Percentiles rank a stretch among this genome's conserved stretches.
phyloP scores from a whole-genome alignment of 495 filamentous ascomycete genomes.

The Staphylotrichum tortipilum region DNA sequence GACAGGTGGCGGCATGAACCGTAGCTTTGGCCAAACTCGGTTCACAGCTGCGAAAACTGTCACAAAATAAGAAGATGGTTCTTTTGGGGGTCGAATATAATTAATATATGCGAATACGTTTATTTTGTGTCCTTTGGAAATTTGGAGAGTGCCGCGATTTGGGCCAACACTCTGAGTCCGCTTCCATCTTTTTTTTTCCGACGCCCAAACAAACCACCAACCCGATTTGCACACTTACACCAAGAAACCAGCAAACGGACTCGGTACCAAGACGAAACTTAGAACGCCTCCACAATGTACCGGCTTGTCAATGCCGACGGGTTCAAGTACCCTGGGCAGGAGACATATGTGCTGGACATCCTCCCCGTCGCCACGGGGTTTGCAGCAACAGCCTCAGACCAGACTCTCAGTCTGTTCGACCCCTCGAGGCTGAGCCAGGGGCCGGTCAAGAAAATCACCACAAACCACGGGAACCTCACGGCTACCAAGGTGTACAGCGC shows the following conservation, averaged over 20 bases:
- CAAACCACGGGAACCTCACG: constrained; percentile 48
- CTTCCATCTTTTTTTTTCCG: no score
- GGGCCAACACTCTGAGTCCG: no score
- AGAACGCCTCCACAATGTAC: constrained; percentile 33
- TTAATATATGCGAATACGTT: no score
- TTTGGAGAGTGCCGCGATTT: no score
- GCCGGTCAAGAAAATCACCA: constrained; percentile 33
- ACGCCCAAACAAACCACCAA: no score
- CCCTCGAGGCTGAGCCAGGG: constrained; percentile 34
- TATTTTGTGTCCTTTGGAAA: no score
- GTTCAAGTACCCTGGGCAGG: constrained; percentile 34
- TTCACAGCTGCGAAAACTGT: background rate
- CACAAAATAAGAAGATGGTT: background rate
- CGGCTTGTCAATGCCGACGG: constrained; percentile 31
- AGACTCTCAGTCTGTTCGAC: constrained; percentile 49
- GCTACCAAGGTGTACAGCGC: constrained; percentile 42
- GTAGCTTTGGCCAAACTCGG: no score
- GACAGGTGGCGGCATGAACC: no score
- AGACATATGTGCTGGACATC: constrained; percentile 46
- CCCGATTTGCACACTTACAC: no score
- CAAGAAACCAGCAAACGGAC: no score
- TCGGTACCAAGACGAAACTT: background rate
- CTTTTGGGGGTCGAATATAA: no score
- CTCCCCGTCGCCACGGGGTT: constrained; percentile 36
- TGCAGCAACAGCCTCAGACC: constrained; percentile 43